Conservation (phyloP, 1,139 yeast genomes). For the Candida sp. region DNA sequence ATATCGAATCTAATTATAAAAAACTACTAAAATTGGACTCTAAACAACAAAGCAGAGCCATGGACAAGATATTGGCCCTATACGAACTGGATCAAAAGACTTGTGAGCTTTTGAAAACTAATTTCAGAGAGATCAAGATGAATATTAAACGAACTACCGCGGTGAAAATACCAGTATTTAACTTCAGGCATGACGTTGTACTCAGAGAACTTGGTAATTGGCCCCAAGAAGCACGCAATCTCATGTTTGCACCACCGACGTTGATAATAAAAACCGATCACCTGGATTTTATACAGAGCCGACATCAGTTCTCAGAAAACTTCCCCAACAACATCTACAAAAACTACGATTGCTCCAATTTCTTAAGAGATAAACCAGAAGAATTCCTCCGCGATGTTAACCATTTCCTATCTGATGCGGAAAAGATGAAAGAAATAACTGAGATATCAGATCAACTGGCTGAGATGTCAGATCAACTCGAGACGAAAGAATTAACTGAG, state of each 20-base stretch:
- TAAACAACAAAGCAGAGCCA: constrained; percentile 1
- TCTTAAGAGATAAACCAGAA: constrained; percentile 41
- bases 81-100: constrained; percentile 22
- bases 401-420: too few relatives aligned
- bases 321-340: constrained; percentile 27
- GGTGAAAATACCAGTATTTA: constrained; percentile 23
- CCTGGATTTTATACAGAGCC: constrained; percentile 35
- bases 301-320: constrained; percentile 30
- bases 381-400: constrained; percentile 28
- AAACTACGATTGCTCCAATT: constrained; percentile 43
- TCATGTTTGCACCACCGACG: constrained; percentile 30
- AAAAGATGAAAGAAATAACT: too few relatives aligned
- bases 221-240: constrained; percentile 30
- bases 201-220: constrained; percentile 36
- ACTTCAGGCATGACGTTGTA: constrained; percentile 22
- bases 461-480: too few relatives aligned
- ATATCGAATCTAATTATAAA: constrained; percentile 19
- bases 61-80: constrained; percentile 15
- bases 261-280: constrained; percentile 39
- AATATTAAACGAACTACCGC: constrained; percentile 15
- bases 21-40: not conserved
- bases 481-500: too few relatives aligned
- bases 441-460: too few relatives aligned
- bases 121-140: constrained; percentile 17
- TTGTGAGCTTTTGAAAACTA: constrained; percentile 27